phyloP scores from a whole-genome alignment of 1,139 yeast species.

The Zygosaccharomyces pseudobailii region DNA sequence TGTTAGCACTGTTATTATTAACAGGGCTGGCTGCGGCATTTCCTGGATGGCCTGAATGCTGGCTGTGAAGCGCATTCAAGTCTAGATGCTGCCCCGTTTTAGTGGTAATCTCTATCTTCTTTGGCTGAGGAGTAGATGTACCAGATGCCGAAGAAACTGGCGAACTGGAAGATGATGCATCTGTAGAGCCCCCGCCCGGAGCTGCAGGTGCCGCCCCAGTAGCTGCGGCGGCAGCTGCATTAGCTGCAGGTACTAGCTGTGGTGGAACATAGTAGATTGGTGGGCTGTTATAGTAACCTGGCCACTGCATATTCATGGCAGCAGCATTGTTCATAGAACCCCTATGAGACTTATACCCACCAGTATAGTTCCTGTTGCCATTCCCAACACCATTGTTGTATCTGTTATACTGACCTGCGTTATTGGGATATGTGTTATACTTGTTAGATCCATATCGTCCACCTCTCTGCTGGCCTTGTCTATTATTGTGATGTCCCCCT shows the following conservation, averaged over 20 bases:
- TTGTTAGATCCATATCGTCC: constrained; percentile 13
- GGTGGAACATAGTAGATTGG: constrained; percentile 26
- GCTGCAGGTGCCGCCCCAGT: constrained; percentile 5
- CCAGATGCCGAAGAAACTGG: constrained; percentile 13
- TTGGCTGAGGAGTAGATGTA: constrained; percentile 19
- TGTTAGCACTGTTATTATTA: background rate
- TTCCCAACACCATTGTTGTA: constrained; percentile 8
- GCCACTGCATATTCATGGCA: constrained; percentile 20
- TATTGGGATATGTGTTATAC: constrained; percentile 8
- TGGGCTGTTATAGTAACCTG: constrained; percentile 20
- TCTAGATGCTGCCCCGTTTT: constrained; percentile 33
- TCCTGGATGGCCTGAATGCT: constrained; percentile 14
- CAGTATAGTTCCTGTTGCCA: constrained; percentile 8
- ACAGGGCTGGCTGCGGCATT: background rate
- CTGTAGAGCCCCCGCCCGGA: constrained; percentile 4
- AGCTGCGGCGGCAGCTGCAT: constrained; percentile 8
- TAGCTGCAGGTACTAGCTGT: constrained; percentile 13
- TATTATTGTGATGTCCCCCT: constrained; percentile 6
- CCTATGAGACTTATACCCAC: constrained; percentile 13
- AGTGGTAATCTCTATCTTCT: constrained; percentile 34
- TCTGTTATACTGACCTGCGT: constrained; percentile 11
- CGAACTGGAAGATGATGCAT: constrained; percentile 11
- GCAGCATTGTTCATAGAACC: constrained; percentile 12
- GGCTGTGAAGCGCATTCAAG: constrained; percentile 25
- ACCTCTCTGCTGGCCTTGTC: constrained; percentile 13